Conservation (phyloP, 148 eudicot species). For the Cornus suecica region DNA sequence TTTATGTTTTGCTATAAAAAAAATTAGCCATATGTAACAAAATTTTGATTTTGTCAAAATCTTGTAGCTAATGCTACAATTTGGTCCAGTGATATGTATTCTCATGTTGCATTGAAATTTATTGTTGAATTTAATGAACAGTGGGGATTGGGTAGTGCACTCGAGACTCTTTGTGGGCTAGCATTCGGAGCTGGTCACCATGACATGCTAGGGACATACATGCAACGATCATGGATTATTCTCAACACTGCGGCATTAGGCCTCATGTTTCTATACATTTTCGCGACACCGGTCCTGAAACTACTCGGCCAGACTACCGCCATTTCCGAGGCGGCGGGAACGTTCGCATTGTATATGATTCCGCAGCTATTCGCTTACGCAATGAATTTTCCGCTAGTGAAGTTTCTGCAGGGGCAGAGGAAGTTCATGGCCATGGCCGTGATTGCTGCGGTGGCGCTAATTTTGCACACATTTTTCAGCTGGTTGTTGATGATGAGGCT, state of each 20-base stretch:
- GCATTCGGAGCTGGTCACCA: slow-evolving; percentile 32
- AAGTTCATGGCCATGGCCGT: slow-evolving; percentile 41
- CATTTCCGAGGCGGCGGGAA: slow-evolving; percentile 30
- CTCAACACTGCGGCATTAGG: slow-evolving; percentile 13
- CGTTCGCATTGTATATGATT: slow-evolving; percentile 34
- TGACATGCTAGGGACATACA: slow-evolving; percentile 26
- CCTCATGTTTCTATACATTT: slow-evolving; percentile 19
- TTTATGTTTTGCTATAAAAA: too few relatives aligned
- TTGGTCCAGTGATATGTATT: too few relatives aligned
- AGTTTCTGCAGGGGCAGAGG: slow-evolving; percentile 42
- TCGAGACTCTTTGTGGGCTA: slow-evolving; percentile 39
- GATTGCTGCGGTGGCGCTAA: slow-evolving; percentile 22
- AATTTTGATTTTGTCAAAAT: too few relatives aligned
- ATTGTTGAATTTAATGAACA: neutral
- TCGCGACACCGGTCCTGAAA: slow-evolving; percentile 11
- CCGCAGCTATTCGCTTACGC: slow-evolving; percentile 43
- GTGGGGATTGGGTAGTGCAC: slow-evolving; percentile 41
- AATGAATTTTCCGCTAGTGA: slow-evolving; percentile 29
- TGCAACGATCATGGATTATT: slow-evolving; percentile 39
- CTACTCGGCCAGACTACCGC: slow-evolving; percentile 25
- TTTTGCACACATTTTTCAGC: slow-evolving; percentile 29
- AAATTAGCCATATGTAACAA: too few relatives aligned
- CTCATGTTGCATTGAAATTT: neutral
- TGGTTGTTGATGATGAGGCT: slow-evolving; percentile 37
- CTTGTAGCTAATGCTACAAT: too few relatives aligned